phyloP scores from a whole-genome alignment of 768 basidiomycete species.

The Termitomyces sp. region DNA sequence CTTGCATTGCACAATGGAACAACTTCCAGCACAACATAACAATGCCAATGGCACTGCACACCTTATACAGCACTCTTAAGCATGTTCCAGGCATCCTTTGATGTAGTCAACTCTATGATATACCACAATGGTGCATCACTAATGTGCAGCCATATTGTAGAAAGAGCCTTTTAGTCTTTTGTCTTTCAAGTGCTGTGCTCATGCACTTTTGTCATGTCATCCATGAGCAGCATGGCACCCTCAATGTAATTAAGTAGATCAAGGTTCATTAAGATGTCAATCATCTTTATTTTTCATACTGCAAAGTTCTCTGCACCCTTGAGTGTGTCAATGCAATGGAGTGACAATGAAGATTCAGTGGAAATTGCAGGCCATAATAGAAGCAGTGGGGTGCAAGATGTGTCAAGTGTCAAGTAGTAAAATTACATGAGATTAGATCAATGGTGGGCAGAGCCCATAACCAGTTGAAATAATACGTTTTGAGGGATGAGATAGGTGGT shows the following conservation, averaged over 20 bases:
- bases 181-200: background rate
- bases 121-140: no score
- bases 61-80: constrained; percentile 25
- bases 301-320: constrained; percentile 4
- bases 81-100: constrained; percentile 24
- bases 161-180: no score
- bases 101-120: constrained; percentile 6
- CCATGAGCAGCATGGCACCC: background rate
- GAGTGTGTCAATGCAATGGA: background rate
- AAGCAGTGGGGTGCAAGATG: background rate
- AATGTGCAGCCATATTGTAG: no score
- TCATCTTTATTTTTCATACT: constrained; percentile 6
- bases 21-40: constrained; percentile 23
- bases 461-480: constrained; percentile 2
- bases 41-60: constrained; percentile 23
- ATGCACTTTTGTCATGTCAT: background rate
- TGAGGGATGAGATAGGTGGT: background rate
- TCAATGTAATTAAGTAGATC: background rate
- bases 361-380: background rate
- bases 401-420: background rate
- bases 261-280: background rate
- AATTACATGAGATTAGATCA: background rate
- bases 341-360: background rate
- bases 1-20: constrained; percentile 19
- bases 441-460: constrained; percentile 4